Conservation (phyloP, 495 filamentous ascomycete genomes). For the Lepraria neglecta region DNA sequence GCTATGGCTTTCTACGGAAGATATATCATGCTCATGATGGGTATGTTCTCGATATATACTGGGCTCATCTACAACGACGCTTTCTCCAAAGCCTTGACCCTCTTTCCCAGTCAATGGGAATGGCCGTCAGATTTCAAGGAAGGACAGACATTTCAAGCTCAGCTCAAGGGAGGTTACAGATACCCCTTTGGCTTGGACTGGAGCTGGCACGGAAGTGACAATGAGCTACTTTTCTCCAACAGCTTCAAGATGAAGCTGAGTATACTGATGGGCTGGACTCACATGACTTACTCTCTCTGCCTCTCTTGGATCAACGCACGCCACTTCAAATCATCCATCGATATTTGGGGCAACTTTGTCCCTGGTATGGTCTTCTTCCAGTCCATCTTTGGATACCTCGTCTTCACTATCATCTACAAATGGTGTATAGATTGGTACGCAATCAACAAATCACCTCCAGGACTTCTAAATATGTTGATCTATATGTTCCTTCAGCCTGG, state of each 20-base stretch:
- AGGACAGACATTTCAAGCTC: conserved; percentile 55
- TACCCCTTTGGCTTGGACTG: conserved; percentile 97
- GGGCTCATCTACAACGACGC: conserved; percentile 96
- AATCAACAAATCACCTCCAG: conserved; percentile 61
- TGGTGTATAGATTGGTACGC: conserved; percentile 86
- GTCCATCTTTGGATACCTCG: conserved; percentile 95
- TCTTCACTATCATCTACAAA: conserved; percentile 90
- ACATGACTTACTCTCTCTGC: conserved; percentile 97
- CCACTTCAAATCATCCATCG: conserved; percentile 87
- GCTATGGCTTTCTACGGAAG: conserved; percentile 98
- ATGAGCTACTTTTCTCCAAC: conserved; percentile 89
- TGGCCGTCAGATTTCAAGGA: conserved; percentile 64
- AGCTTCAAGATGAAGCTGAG: conserved; percentile 99
- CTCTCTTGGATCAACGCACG: conserved; percentile 88
- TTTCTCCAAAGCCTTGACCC: conserved; percentile 84
- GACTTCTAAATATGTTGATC: conserved; percentile 96
- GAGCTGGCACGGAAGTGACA: conserved; percentile 93
- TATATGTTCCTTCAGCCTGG: conserved; percentile 97
- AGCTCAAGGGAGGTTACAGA: conserved; percentile 62
- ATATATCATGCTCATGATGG: conserved; percentile 98
- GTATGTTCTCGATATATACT: conserved; percentile 92
- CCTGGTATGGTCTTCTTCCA: conserved; percentile 99
- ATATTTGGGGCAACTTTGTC: conserved; percentile 94
- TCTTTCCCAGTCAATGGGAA: conserved; percentile 85
- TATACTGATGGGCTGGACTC: conserved; percentile 90